These are phyloP conservation scores for Brassica balearica DNA, from an alignment of 441 rosid genomes.

Conservation along the genomic window DNA sequence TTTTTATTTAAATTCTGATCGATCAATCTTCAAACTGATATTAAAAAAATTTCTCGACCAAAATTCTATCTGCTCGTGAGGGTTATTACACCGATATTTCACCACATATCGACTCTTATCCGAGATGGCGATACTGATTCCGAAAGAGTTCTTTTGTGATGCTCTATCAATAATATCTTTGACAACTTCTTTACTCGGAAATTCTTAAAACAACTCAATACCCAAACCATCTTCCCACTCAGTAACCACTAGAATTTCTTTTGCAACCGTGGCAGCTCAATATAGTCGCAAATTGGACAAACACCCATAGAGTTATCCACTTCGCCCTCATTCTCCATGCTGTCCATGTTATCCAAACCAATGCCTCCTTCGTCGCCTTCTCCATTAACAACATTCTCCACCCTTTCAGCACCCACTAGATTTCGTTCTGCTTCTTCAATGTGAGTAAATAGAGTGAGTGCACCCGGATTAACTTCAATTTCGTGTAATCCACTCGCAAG, in stretches of 20 bases:
- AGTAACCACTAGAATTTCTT: background rate
- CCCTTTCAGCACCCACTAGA: background rate
- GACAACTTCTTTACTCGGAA: background rate
- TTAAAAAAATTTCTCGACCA: no score
- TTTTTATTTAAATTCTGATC: no score
- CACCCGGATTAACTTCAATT: background rate
- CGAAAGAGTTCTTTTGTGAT: background rate
- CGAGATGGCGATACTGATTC: background rate
- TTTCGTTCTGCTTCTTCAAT: background rate
- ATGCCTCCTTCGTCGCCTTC: background rate
- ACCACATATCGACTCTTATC: background rate
- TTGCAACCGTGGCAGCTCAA: background rate
- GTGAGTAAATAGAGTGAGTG: background rate
- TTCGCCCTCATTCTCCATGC: background rate
- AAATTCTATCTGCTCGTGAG: no score
- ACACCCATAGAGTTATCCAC: background rate
- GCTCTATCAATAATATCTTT: background rate
- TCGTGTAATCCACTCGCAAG: background rate
- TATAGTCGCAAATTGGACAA: background rate
- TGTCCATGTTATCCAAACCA: background rate
- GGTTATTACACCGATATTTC: background rate
- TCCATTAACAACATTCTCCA: background rate
- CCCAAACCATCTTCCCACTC: background rate
- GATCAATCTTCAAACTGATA: no score
- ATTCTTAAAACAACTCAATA: background rate